Conservation (phyloP, 139 green algal genomes). For the Picochlorum sp. region DNA sequence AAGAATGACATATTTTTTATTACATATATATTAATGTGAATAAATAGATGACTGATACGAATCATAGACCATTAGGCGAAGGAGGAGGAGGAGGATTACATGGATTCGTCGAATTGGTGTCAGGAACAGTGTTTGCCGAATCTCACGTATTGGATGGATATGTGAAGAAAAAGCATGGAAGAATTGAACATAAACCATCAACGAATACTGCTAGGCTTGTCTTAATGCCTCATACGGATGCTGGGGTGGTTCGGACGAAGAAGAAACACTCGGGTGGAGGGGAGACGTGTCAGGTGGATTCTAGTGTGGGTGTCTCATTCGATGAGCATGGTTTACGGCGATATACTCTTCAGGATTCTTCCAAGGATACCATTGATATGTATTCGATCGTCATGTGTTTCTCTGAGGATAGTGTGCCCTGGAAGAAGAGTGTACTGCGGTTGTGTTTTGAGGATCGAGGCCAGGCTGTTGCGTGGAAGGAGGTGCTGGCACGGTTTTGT, state of each 20-base stretch:
- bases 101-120: not conserved
- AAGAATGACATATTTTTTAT: too few species aligned
- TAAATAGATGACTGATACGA: too few species aligned
- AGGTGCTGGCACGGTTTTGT: not conserved
- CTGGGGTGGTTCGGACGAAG: too few species aligned
- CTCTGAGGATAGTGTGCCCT: not conserved
- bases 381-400: constrained; percentile 1
- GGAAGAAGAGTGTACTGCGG: not conserved
- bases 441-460: not conserved
- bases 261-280: too few species aligned
- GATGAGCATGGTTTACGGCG: too few species aligned
- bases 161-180: not conserved
- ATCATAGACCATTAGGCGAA: too few species aligned
- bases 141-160: constrained; percentile 1
- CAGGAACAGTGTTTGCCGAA: not conserved
- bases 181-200: not conserved
- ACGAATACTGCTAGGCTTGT: not conserved
- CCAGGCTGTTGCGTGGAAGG: not conserved
- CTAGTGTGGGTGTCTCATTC: too few species aligned
- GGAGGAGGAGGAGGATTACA: too few species aligned
- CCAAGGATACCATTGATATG: not conserved
- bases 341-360: too few species aligned
- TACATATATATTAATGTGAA: too few species aligned
- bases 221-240: too few species aligned
- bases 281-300: too few species aligned